These are phyloP conservation scores for Alternaria gaisen DNA, from an alignment of 2,329 filamentous ascomycete genomes.

Conservation along the genomic window DNA sequence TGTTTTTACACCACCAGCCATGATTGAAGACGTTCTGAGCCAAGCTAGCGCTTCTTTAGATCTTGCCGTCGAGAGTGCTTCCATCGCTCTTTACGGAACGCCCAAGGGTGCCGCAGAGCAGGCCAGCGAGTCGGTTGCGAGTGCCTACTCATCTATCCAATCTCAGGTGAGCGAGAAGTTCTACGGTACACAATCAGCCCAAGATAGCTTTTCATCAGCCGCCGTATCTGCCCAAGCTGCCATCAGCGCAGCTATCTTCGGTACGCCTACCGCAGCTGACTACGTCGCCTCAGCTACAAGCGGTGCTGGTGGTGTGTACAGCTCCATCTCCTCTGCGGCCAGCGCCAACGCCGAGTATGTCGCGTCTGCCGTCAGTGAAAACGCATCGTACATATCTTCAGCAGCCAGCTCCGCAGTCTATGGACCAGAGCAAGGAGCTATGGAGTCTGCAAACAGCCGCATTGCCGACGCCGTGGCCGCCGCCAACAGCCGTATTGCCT, in stretches of 20 bases:
- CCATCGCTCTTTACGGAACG: constrained; percentile 65
- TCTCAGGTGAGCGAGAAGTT: constrained; percentile 63
- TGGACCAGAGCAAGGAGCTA: constrained; percentile 57
- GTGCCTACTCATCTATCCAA: constrained; percentile 61
- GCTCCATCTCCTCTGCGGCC: constrained; percentile 27
- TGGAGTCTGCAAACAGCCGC: constrained; percentile 56
- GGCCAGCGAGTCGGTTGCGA: constrained; percentile 62
- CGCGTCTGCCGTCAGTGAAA: constrained; percentile 56
- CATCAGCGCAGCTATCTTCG: constrained; percentile 66
- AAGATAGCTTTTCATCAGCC: constrained; percentile 62
- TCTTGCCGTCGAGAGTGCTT: constrained; percentile 67
- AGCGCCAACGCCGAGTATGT: constrained; percentile 48
- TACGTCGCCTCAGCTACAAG: constrained; percentile 56
- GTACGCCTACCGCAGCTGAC: constrained; percentile 59
- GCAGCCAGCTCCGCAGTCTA: constrained; percentile 58
- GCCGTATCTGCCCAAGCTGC: constrained; percentile 63
- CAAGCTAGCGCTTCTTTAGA: constrained; percentile 66
- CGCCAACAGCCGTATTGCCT: constrained; percentile 54
- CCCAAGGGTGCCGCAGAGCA: constrained; percentile 63
- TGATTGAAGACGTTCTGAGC: constrained; percentile 65
- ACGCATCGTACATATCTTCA: constrained; percentile 44
- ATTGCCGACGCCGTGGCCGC: constrained; percentile 55
- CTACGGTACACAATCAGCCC: constrained; percentile 65
- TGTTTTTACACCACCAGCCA: constrained; percentile 65
- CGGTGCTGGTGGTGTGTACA: constrained; percentile 50